phyloP scores from a whole-genome alignment of 768 basidiomycete species.

The Pisolithus sp. region DNA sequence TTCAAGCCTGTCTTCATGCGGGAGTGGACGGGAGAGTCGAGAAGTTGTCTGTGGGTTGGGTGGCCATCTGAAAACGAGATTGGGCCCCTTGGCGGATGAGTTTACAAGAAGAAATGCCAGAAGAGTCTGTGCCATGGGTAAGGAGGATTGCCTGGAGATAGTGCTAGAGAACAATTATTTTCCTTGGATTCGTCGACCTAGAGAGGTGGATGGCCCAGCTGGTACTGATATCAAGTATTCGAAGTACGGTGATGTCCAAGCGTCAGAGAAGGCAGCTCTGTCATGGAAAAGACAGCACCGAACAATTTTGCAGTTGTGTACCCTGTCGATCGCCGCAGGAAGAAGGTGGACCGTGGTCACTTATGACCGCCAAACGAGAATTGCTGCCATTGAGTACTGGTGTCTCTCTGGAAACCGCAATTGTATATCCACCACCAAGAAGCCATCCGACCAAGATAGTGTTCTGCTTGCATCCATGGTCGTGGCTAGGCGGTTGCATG shows the following conservation, averaged over 20 bases:
- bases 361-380: conserved; percentile 4
- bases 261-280: background rate
- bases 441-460: conserved; percentile 41
- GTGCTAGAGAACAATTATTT: too few relatives aligned
- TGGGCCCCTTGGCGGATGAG: conserved; percentile 74
- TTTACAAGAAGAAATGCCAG: conserved; percentile 80
- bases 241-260: background rate
- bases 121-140: conserved; percentile 66
- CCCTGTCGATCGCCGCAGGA: too few relatives aligned
- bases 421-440: conserved; percentile 22
- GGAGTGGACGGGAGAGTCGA: conserved; percentile 67
- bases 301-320: background rate
- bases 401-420: conserved; percentile 37
- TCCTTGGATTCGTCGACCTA: too few relatives aligned
- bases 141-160: background rate
- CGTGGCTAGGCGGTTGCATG: conserved; percentile 75
- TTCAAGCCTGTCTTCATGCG: conserved; percentile 39
- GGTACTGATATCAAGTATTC: too few relatives aligned
- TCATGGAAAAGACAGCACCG: background rate
- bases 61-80: conserved; percentile 81
- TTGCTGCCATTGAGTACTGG: conserved; percentile 29
- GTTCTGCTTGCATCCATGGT: conserved; percentile 79
- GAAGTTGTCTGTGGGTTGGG: conserved; percentile 57
- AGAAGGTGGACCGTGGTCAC: background rate
- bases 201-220: too few relatives aligned